A percentile compares a stretch with the other conserved stretches of the same genome.
phyloP scores from a whole-genome alignment of 2,329 filamentous ascomycete species.

The Arthrinium puccinioides region DNA sequence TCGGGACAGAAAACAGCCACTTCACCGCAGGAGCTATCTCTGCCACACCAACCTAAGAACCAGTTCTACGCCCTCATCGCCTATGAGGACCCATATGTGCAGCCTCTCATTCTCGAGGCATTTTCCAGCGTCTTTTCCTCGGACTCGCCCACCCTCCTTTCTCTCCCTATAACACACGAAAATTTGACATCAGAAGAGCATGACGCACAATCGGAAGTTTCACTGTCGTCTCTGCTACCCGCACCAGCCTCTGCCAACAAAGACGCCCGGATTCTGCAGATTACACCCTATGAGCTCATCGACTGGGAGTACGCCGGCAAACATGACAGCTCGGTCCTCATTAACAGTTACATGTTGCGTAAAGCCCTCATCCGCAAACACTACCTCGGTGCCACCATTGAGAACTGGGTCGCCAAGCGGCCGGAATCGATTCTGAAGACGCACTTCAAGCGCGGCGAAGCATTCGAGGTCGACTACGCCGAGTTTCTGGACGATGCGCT shows the following conservation, averaged over 20 bases:
- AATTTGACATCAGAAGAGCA: constrained; percentile 6
- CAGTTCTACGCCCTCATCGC: constrained; percentile 66
- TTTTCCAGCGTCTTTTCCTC: constrained; percentile 54
- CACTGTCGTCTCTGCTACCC: constrained; percentile 28
- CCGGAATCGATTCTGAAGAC: constrained; percentile 60
- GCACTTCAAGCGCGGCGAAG: constrained; percentile 71
- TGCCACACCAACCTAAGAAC: constrained; percentile 17
- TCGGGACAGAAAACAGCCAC: constrained; percentile 6
- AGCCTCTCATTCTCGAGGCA: constrained; percentile 74
- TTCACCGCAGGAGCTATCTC: constrained; percentile 9
- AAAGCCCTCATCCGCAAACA: constrained; percentile 97
- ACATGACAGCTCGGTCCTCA: constrained; percentile 54
- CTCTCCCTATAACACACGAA: constrained; percentile 25
- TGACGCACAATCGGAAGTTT: constrained; percentile 21
- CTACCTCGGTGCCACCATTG: constrained; percentile 76
- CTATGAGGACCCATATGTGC: constrained; percentile 85
- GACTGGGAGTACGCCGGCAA: constrained; percentile 66
- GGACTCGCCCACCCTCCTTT: constrained; percentile 47
- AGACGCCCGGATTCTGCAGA: constrained; percentile 58
- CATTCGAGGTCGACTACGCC: constrained; percentile 92
- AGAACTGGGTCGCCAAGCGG: constrained; percentile 80
- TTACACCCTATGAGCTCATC: constrained; percentile 78
- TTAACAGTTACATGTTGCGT: constrained; percentile 90
- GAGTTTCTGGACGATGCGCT: constrained; percentile 94
- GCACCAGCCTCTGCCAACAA: constrained; percentile 25